A percentile compares a stretch with the other conserved stretches of the same genome.
Conservation (phyloP, 2,329 filamentous ascomycete genomes). For the Neoscytalidium dimidiatum region DNA sequence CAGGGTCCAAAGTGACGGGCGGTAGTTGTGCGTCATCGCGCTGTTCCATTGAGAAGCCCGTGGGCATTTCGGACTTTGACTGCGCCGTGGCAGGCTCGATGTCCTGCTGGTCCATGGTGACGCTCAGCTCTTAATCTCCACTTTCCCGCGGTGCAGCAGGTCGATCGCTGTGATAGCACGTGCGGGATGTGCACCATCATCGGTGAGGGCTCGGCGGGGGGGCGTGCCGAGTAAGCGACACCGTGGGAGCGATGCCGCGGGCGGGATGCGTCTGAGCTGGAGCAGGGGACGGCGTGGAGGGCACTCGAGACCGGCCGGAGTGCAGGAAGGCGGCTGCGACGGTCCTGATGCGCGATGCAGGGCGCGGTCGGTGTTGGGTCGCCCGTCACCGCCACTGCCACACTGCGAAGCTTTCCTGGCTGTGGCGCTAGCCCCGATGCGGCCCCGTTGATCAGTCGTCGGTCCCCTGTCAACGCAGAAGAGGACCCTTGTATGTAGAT, state of each 20-base stretch:
- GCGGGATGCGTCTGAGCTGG: neutral
- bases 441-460: neutral
- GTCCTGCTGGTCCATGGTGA: slow-evolving; percentile 16
- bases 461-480: neutral
- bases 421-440: neutral
- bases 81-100: neutral
- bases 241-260: neutral
- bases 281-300: neutral
- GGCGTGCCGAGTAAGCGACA: neutral
- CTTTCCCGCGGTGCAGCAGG: neutral
- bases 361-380: neutral
- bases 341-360: neutral
- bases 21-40: slow-evolving; percentile 10
- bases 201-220: neutral
- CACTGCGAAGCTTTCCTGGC: slow-evolving; percentile 1
- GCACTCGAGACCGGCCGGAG: neutral
- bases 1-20: slow-evolving; percentile 3
- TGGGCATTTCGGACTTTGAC: neutral
- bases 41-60: slow-evolving; percentile 5
- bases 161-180: slow-evolving; percentile 6
- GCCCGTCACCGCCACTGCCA: neutral
- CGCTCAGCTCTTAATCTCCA: neutral
- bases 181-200: slow-evolving; percentile 2
- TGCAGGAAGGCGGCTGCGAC: neutral
- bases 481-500: neutral